Base-by-base conservation (phyloP, 768 basidiomycete genomes). In the Tricholoma flavovirens region DNA sequence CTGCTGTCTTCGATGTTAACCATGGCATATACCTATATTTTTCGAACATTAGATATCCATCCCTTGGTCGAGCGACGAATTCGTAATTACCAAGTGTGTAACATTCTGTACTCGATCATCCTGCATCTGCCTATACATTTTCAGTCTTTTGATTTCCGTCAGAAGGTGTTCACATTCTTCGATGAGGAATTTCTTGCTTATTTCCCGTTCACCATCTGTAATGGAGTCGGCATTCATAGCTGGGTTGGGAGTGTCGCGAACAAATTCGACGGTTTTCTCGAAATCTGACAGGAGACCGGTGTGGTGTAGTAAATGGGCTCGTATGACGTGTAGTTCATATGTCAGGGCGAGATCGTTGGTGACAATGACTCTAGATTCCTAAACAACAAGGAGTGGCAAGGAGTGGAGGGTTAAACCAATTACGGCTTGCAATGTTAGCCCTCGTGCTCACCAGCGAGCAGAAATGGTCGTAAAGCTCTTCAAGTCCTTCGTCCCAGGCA, bases 401-500 rank as follows among this genome's bases (percentile, higher is more conserved):
- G 15, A 17, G n/a, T 26, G 17, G 14, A 45, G 24, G 42, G 32
- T 26, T 8, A 5, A 66, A 21, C 11, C 24, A 29, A 32, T n/a
- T n/a, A n/a, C n/a, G n/a, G n/a, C n/a, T 62, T 22, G 55, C 64
- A 8, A 14, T 17, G 38, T 35, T 32, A 35, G 30, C 60, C 74
- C 43, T 55, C 8, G 7, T 42, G 55, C 61, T 48, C 5, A 76
- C 78, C 56, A 85, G 67, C 56, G 59, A 71, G 56, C 74, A 78
- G 21, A 84, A 74, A 60, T 84, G 79, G 6, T 61, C 59, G 55
- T 82, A 83, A 33, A 84, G 62, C 10, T 69, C 66, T 60, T 83
- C 82, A 21, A 83, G 69, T 0, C 80, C 69, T 64, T 85, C 81
- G 49, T 84, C 83, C 74, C 83, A 84, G 0, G 82, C 76, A 61